Evolutionary conservation across 257 asterid genomes (phyloP).

Genomic region (Anisodus acutangulus): DNA sequence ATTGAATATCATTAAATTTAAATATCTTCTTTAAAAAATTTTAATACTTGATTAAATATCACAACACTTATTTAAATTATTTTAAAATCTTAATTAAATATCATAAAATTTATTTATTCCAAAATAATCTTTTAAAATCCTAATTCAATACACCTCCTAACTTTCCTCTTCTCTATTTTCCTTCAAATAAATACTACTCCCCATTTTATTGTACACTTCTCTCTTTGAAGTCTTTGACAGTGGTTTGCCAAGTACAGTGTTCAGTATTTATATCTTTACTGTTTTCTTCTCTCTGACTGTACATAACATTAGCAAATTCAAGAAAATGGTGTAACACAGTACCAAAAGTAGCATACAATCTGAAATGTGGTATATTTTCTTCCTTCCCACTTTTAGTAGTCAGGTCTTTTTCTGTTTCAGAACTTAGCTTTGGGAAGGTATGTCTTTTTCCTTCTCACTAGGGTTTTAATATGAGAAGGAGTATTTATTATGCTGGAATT

Average conservation of each 20-base stretch:
- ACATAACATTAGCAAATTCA: background rate
- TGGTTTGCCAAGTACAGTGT: background rate
- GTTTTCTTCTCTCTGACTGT: background rate
- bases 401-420: background rate
- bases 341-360: background rate
- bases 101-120: no score
- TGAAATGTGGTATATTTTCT: background rate
- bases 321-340: background rate
- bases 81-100: no score
- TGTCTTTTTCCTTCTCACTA: background rate
- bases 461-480: background rate
- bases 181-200: no score
- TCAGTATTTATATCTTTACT: background rate
- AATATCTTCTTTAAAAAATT: no score
- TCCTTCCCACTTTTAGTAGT: background rate
- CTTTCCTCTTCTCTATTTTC: no score
- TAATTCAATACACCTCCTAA: no score
- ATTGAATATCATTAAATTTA: no score
- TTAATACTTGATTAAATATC: no score
- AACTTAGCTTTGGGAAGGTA: background rate
- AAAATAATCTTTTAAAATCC: no score
- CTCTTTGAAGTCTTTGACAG: background rate
- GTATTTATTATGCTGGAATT: background rate
- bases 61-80: no score
- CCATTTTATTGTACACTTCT: no score